Conservation (phyloP, 768 basidiomycete species). For the Calocybe gangraenosa region DNA sequence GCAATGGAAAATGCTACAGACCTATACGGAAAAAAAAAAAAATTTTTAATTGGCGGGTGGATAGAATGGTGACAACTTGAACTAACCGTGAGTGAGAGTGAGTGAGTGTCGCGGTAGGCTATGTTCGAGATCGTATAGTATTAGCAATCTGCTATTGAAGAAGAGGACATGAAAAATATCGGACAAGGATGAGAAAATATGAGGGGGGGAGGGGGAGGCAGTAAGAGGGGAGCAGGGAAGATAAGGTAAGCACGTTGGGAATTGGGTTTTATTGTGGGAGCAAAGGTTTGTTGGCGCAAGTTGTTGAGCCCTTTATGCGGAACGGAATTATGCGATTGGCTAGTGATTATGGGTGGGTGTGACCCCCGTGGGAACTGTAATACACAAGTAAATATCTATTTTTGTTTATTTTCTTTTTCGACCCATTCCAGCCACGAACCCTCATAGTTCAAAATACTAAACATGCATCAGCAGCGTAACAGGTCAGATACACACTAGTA, state of each 20-base stretch:
- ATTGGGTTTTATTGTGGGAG: constrained; percentile 23
- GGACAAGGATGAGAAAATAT: background rate
- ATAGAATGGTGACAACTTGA: no score
- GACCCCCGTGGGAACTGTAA: background rate
- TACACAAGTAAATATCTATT: background rate
- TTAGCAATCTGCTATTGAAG: background rate
- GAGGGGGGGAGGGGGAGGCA: constrained; percentile 4
- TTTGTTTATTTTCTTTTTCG: constrained; percentile 39
- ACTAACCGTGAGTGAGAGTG: no score
- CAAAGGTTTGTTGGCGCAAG: constrained; percentile 17
- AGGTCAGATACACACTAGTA: constrained; percentile 3
- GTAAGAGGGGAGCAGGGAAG: background rate
- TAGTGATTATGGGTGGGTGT: constrained; percentile 8
- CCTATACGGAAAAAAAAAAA: no score
- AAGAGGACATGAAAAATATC: background rate
- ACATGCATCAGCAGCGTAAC: background rate
- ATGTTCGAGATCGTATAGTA: no score
- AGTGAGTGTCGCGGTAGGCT: no score
- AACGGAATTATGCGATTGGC: constrained; percentile 45
- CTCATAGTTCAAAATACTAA: constrained; percentile 68
- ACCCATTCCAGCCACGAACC: constrained; percentile 92
- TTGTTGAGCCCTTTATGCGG: constrained; percentile 44
- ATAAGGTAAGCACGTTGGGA: background rate
- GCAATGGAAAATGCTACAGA: no score
- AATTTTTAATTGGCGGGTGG: no score